Evolutionary conservation across 768 basidiomycete genomes (phyloP).

Genomic region (Phanerochaete sordida): DNA sequence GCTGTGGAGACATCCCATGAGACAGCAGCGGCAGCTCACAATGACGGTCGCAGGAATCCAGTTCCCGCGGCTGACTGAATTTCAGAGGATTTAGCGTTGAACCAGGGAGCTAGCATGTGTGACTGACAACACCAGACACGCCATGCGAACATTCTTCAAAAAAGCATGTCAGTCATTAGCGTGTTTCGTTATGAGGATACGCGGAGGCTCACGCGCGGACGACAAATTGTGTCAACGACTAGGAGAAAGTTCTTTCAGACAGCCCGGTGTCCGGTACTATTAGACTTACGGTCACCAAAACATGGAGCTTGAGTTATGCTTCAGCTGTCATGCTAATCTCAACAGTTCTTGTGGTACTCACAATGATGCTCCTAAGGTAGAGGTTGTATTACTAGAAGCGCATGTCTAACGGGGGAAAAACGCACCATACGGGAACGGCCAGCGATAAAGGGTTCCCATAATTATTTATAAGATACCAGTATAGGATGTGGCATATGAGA

Average conservation of each 20-base stretch:
- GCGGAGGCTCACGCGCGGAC: slow-evolving; percentile 9
- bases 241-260: background rate
- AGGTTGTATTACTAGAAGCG: too few species aligned
- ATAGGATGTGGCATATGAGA: slow-evolving; percentile 52
- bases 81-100: background rate
- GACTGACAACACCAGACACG: slow-evolving; percentile 49
- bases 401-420: too few species aligned
- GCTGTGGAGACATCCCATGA: background rate
- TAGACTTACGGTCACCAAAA: slow-evolving; percentile 45
- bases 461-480: slow-evolving; percentile 55
- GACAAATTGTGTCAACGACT: slow-evolving; percentile 10
- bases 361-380: slow-evolving; percentile 4
- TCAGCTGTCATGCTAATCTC: too few species aligned
- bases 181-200: background rate
- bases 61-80: slow-evolving; percentile 44
- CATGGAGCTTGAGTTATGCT: slow-evolving; percentile 42
- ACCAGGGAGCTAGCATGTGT: too few species aligned
- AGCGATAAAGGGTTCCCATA: slow-evolving; percentile 47
- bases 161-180: background rate
- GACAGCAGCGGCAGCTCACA: slow-evolving; percentile 31
- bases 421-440: slow-evolving; percentile 45
- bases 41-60: slow-evolving; percentile 39
- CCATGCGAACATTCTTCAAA: slow-evolving; percentile 42
- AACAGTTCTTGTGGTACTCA: too few species aligned
- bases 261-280: too few species aligned